Base-by-base conservation (phyloP, 768 basidiomycete genomes). In the Rhizopogon vinicolor region DNA sequence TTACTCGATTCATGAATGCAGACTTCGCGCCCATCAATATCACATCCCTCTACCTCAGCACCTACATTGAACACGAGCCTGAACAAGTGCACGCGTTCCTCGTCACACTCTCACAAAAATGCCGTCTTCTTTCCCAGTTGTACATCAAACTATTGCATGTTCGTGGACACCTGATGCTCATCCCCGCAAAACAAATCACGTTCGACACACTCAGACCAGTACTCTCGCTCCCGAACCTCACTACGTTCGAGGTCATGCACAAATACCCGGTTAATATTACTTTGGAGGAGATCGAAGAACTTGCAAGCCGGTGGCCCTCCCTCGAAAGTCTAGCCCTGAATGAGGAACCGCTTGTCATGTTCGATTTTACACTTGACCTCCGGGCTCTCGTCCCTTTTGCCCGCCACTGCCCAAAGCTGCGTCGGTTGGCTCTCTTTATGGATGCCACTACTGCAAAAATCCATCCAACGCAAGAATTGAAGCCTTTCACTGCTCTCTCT, bases 1-100 rank as follows among this genome's bases (percentile, higher is more conserved):
- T 79, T 19, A 66, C 75, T 5, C 65, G 64, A 3, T 80, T 86
- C 64, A 64, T 86, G 52, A 63, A 68, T 35, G 62, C 65, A 2
- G 58, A 70, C 3, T 81, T 75, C 54, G 72, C 80, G 0, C 85
- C 85, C 0, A 60, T 63, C 5, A 78, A 78, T 43, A 63, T 87
- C 35, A 79, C 76, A 0, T 68, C 67, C n/a, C 68, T 87, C 6
- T 82, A 78, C 60, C 57, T 86, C 48, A 82, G 83, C 57, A 76
- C 79, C 2, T 71, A 76, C 19, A 60, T 70, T 3, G 61, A 75
- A n/a, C 78, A 83, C 55, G 58, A 72, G 0, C 78, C 82, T 0
- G 54, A 68, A 3, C 63, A 72, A 16, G 55, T 86, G 4, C 70
- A 71, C 48, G 62, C 72, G 0, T 67, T 86, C 48, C 69, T 85